These are phyloP conservation scores for Salmacisia buchloeana DNA, from an alignment of 1,284 basidiomycete species.

Conservation along the genomic window DNA sequence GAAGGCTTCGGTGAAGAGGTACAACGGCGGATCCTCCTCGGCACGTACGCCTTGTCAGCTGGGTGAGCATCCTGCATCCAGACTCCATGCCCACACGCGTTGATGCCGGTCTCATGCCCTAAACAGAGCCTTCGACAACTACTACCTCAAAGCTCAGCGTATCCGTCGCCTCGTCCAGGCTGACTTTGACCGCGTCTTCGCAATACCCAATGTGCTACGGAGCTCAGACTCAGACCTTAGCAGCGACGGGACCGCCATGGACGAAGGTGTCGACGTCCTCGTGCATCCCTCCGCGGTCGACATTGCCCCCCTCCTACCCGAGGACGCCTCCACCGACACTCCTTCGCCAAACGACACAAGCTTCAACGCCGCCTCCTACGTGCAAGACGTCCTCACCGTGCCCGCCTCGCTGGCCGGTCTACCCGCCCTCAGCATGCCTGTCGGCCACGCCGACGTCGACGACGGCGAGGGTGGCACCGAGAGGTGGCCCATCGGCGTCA, in stretches of 20 bases:
- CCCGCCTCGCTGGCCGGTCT: constrained; percentile 84
- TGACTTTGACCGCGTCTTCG: constrained; percentile 72
- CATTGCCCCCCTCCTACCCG: constrained; percentile 31
- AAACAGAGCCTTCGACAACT: constrained; percentile 84
- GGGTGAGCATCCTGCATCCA: constrained; percentile 60
- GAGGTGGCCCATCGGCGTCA: constrained; percentile 76
- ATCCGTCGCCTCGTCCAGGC: constrained; percentile 66
- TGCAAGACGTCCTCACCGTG: constrained; percentile 87
- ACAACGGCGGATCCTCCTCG: constrained; percentile 78
- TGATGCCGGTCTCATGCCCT: not conserved
- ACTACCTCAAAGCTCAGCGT: constrained; percentile 83
- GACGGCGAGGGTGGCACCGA: constrained; percentile 47
- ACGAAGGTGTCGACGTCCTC: constrained; percentile 65
- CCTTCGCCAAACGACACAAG: not conserved
- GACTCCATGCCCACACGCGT: not conserved
- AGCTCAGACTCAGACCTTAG: constrained; percentile 29
- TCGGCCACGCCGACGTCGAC: not conserved
- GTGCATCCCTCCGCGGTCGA: constrained; percentile 61
- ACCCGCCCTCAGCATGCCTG: constrained; percentile 72
- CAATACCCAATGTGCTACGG: constrained; percentile 56
- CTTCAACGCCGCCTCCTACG: constrained; percentile 55
- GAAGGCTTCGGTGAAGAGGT: constrained; percentile 77
- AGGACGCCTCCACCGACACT: not conserved
- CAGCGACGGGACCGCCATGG: constrained; percentile 45
- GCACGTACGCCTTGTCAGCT: constrained; percentile 83